phyloP scores from a whole-genome alignment of 2,329 filamentous ascomycete genomes.

The Microdochium nivale region DNA sequence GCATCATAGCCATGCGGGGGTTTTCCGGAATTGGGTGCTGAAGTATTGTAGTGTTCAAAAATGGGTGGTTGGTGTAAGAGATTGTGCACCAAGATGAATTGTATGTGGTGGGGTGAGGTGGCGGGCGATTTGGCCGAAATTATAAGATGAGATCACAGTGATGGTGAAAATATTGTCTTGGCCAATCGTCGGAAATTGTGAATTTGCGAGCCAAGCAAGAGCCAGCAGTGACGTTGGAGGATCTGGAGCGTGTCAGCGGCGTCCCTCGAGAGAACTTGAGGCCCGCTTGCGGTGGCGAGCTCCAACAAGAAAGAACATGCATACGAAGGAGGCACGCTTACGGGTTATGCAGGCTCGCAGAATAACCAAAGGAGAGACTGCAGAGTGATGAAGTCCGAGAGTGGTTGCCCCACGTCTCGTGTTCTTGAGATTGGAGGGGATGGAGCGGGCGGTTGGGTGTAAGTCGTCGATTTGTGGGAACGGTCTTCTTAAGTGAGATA shows the following conservation, averaged over 20 bases:
- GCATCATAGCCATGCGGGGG: background rate
- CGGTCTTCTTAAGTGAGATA: too few species aligned
- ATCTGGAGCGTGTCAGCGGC: background rate
- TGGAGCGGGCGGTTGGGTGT: too few species aligned
- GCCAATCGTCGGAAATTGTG: background rate
- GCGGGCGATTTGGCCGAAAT: background rate
- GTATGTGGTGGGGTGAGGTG: background rate
- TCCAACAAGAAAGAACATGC: background rate
- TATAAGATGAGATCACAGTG: background rate
- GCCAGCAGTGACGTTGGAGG: background rate
- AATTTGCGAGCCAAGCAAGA: background rate
- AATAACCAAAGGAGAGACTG: background rate
- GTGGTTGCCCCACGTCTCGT: background rate
- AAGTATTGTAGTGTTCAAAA: background rate
- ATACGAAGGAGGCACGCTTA: background rate
- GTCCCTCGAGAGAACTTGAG: background rate
- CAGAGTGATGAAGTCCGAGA: background rate
- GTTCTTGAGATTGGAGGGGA: too few species aligned
- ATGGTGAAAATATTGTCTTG: background rate
- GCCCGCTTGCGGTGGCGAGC: background rate
- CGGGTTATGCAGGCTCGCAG: background rate
- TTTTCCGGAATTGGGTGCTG: background rate
- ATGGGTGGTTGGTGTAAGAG: background rate
- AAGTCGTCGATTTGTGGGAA: too few species aligned
- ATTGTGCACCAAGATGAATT: background rate